Conservation (phyloP, 2,329 filamentous ascomycete species). For the Colletotrichum sp. region DNA sequence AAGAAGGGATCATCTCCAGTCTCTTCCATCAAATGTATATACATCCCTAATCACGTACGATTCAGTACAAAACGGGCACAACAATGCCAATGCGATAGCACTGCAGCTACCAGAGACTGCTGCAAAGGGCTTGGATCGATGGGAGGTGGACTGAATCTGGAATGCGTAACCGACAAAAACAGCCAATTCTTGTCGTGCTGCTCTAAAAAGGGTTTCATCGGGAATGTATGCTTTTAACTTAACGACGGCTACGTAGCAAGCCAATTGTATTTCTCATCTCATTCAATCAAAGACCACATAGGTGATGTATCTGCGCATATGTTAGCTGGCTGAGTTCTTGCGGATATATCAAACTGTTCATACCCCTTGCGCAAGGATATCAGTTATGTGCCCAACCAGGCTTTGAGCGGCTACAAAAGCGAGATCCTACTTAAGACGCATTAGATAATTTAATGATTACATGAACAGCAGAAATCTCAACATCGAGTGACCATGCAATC, state of each 20-base stretch:
- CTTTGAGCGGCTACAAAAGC: not conserved
- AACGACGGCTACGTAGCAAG: not conserved
- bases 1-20: not conserved
- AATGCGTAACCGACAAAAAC: not conserved
- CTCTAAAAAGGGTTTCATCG: not conserved
- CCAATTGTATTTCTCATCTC: fast-evolving
- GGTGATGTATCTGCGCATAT: not conserved
- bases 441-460: not conserved
- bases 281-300: not conserved
- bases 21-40: fast-evolving
- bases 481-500: not conserved
- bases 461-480: not conserved
- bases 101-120: not conserved
- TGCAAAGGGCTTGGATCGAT: not conserved
- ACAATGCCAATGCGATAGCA: not conserved
- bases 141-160: not conserved
- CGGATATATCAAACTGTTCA: not conserved
- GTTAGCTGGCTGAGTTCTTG: not conserved
- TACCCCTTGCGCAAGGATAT: not conserved
- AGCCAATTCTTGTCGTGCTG: not conserved
- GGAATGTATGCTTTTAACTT: not conserved
- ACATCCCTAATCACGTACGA: not conserved
- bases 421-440: fast-evolving
- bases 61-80: not conserved
- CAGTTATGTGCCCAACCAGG: not conserved